Percentiles rank a stretch among this genome's conserved stretches.
phyloP scores from a whole-genome alignment of 2,329 filamentous ascomycete species.

The Capronia americana region DNA sequence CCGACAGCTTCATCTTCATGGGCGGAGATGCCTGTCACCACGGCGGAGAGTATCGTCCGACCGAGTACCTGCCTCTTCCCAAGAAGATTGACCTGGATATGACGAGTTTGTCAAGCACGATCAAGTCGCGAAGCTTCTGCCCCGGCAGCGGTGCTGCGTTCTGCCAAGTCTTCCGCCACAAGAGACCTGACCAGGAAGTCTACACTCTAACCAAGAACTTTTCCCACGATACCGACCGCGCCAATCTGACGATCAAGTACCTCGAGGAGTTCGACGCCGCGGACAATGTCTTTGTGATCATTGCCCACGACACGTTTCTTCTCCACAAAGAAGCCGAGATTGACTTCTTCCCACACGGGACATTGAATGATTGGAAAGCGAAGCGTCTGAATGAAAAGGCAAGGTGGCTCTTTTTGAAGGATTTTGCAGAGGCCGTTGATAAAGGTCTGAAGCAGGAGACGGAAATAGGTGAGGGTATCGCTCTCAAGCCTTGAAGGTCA shows the following conservation, averaged over 20 bases:
- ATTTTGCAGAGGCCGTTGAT: not conserved
- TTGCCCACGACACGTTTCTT: constrained; percentile 42
- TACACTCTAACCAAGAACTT: constrained; percentile 37
- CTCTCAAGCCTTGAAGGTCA: too few relatives aligned
- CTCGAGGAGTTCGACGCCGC: constrained; percentile 42
- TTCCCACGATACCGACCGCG: constrained; percentile 40
- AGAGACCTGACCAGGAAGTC: constrained; percentile 15
- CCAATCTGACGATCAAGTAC: constrained; percentile 38
- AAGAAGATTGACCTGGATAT: constrained; percentile 31
- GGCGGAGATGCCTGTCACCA: constrained; percentile 55
- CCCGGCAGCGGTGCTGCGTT: constrained; percentile 12
- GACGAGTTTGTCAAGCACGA: not conserved
- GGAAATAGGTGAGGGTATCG: too few relatives aligned
- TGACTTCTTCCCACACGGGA: constrained; percentile 41
- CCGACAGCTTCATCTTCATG: constrained; percentile 52
- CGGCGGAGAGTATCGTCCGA: constrained; percentile 48
- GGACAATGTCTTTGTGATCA: constrained; percentile 43
- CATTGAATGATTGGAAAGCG: constrained; percentile 43
- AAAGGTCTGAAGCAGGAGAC: too few relatives aligned
- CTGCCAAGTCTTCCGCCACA: constrained; percentile 18
- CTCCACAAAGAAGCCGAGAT: constrained; percentile 30
- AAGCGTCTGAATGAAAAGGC: constrained; percentile 3
- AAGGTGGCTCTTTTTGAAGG: constrained; percentile 16
- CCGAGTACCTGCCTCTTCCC: constrained; percentile 46
- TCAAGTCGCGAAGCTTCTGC: constrained; percentile 4